Base-by-base conservation (phyloP, 2,329 filamentous ascomycete genomes). In the Aspergillus tanneri region DNA sequence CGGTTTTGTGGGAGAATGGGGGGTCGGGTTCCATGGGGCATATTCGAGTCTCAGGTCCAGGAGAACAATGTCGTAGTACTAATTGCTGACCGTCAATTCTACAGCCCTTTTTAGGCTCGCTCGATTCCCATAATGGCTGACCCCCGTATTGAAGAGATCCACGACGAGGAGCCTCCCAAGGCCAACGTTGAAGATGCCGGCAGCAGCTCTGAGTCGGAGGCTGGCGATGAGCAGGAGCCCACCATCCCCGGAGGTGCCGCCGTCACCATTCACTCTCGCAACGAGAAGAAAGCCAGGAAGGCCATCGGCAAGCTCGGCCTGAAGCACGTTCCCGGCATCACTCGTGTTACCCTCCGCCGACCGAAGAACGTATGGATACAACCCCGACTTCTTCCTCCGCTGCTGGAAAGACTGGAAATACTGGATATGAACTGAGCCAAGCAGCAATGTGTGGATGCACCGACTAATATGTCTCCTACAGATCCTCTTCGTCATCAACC, bases 221-320 rank as follows among this genome's bases (percentile, higher is more conserved):
- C 65, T 57, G 75, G 70, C 48, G 79, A 78, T 55, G 82, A 85
- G 70, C 74, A 78, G 55, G 82, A 85, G 70, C 74, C 79, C 65
- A 79, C 75, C 72, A 84, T 86, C 65, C 90, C 92, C 71, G 86
- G 88, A 62, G 93, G 92, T 70, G 88, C 90, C 68, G 84, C 87
- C 59, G 87, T 92, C 69, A 84, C 93, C 66, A 86, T 99, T 70
- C 92, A 97, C 84, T 96, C 90, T 72, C 90, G 93, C 76, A 97
- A 97, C 80, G 93, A 99, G 87, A 99, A 99, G 88, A 99, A 99
- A 86, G 95, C 93, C 67, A 87, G 93, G 79, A 99, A 99, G 85
- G 90, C 91, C 69, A 95, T 99, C 73, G 88, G 90, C 76, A 99
- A 99, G 86, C 85, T 97, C 71, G 91, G 95, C 72, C 81, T 99